Conservation (phyloP, 495 filamentous ascomycete species). For the Emericellopsis terricola region DNA sequence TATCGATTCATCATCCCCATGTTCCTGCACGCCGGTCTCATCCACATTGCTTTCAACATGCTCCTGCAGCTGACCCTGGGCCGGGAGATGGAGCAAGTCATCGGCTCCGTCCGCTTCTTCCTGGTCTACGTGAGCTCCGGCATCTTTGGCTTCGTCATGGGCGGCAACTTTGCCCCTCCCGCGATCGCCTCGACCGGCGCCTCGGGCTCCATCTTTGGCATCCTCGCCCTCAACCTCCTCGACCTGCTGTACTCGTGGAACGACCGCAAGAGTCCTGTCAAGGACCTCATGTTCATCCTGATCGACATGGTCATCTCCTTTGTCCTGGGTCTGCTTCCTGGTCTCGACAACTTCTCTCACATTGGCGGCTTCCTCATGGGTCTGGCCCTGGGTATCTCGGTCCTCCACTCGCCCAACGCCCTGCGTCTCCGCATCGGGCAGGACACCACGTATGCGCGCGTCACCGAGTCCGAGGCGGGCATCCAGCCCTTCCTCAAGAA, state of each 20-base stretch:
- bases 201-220: conserved; percentile 77
- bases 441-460: conserved; percentile 32
- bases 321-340: conserved; percentile 78
- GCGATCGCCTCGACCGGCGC: conserved; percentile 71
- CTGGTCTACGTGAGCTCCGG: conserved; percentile 79
- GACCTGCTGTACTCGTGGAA: conserved; percentile 87
- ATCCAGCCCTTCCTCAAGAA: conserved; percentile 42
- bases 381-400: conserved; percentile 63
- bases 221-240: conserved; percentile 72
- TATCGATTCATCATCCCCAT: conserved; percentile 91
- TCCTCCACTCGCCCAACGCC: conserved; percentile 71
- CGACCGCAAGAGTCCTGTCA: conserved; percentile 51
- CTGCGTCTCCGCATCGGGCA: conserved; percentile 61
- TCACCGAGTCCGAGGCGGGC: conserved; percentile 19
- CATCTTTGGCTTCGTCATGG: conserved; percentile 92
- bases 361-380: conserved; percentile 95
- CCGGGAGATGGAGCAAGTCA: conserved; percentile 73
- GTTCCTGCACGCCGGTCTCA: conserved; percentile 80
- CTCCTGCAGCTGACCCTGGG: conserved; percentile 76
- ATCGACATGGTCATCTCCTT: conserved; percentile 79
- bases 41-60: conserved; percentile 93
- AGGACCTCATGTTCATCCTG: conserved; percentile 69
- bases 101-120: conserved; percentile 70
- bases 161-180: conserved; percentile 75
- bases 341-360: conserved; percentile 91